These are phyloP conservation scores for Epicoccum nigrum DNA, from an alignment of 2,329 filamentous ascomycete genomes.

Conservation along the genomic window DNA sequence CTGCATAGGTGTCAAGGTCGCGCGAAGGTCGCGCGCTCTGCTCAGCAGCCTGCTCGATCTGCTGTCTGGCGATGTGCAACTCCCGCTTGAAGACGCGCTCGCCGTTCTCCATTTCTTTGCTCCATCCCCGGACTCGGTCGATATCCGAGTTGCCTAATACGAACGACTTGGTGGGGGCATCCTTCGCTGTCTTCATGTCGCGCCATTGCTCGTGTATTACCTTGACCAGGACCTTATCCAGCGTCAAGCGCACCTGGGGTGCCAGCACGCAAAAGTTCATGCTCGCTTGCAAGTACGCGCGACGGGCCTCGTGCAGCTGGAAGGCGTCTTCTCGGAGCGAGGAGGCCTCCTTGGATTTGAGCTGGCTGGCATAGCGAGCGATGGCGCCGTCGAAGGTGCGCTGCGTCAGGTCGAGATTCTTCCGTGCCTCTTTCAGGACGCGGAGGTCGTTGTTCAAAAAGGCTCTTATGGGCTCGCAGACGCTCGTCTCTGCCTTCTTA, in stretches of 20 bases:
- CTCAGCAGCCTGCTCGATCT: conserved; percentile 80
- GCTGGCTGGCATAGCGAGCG: conserved; percentile 80
- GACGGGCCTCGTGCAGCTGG: conserved; percentile 88
- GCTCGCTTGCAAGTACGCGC: conserved; percentile 86
- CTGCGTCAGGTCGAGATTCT: conserved; percentile 77
- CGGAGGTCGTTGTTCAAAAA: conserved; percentile 83
- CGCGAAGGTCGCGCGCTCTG: conserved; percentile 77
- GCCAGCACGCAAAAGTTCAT: conserved; percentile 92
- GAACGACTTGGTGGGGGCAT: conserved; percentile 66
- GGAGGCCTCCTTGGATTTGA: conserved; percentile 92
- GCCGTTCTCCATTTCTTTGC: conserved; percentile 89
- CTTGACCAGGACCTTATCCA: conserved; percentile 86
- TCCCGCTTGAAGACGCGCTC: conserved; percentile 84
- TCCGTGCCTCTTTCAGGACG: conserved; percentile 83
- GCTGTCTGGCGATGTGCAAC: conserved; percentile 76
- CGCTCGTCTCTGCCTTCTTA: conserved; percentile 76
- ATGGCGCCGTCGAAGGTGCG: conserved; percentile 83
- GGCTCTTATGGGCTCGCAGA: conserved; percentile 79
- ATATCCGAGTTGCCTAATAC: conserved; percentile 77
- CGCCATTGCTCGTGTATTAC: conserved; percentile 87
- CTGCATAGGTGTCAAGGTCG: conserved; percentile 90
- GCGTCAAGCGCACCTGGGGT: conserved; percentile 79
- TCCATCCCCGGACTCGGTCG: conserved; percentile 91
- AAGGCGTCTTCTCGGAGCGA: conserved; percentile 94
- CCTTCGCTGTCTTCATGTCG: conserved; percentile 77